Percentiles rank a stretch among this genome's conserved stretches.
phyloP scores from a whole-genome alignment of 2,329 filamentous ascomycete species.

The Simplicillium sp. region DNA sequence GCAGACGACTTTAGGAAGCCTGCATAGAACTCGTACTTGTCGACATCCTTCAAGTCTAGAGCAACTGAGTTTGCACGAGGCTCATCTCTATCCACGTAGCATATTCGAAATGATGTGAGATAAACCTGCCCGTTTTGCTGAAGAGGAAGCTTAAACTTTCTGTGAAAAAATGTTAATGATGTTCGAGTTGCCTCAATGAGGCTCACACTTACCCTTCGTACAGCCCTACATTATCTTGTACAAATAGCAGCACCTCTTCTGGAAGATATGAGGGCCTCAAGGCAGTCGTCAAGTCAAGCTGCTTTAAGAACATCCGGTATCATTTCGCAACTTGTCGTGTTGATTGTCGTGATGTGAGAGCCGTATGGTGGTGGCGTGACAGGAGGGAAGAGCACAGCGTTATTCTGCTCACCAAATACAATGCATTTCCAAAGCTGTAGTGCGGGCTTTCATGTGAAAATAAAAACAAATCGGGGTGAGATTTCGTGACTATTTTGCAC shows the following conservation, averaged over 20 bases:
- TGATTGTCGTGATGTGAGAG: background rate
- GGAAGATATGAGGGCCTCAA: constrained; percentile 84
- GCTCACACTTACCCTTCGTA: constrained; percentile 77
- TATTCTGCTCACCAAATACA: too few relatives aligned
- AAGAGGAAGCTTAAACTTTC: constrained; percentile 89
- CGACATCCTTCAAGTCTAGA: constrained; percentile 82
- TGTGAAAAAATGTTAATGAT: constrained; percentile 23
- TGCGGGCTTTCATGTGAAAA: too few relatives aligned
- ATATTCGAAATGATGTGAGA: constrained; percentile 87
- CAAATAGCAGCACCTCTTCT: constrained; percentile 91
- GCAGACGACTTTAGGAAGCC: constrained; percentile 92
- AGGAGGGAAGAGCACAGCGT: background rate
- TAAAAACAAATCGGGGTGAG: too few relatives aligned
- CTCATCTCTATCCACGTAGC: constrained; percentile 85
- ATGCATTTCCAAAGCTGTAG: too few relatives aligned
- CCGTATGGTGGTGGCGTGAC: background rate
- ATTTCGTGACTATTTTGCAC: too few relatives aligned
- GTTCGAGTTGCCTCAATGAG: constrained; percentile 2
- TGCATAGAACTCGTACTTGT: constrained; percentile 83
- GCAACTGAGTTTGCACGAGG: constrained; percentile 77
- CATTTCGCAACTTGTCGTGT: constrained; percentile 38
- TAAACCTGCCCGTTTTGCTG: constrained; percentile 96
- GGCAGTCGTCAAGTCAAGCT: constrained; percentile 91
- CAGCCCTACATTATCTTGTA: constrained; percentile 93
- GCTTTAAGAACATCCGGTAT: constrained; percentile 83